Evolutionary conservation across 1,284 basidiomycete species (phyloP).

Genomic region (Malassezia pachydermatis): DNA sequence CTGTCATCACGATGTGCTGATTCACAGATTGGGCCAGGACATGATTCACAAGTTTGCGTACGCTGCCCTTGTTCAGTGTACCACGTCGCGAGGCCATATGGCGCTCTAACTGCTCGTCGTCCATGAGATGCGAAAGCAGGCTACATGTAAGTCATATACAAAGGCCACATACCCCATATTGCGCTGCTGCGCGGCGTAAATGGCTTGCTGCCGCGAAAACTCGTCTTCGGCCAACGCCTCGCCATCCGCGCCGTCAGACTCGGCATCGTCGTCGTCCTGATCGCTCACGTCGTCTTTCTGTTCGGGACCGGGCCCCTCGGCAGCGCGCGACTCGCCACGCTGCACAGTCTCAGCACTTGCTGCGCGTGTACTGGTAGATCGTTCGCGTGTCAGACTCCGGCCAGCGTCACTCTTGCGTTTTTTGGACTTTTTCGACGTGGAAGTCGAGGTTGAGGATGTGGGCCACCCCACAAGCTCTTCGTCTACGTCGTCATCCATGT

Average conservation of each 20-base stretch:
- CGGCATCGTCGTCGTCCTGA: slow-evolving; percentile 24
- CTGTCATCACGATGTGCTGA: slow-evolving; percentile 72
- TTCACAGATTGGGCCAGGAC: slow-evolving; percentile 65
- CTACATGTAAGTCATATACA: slow-evolving; percentile 37
- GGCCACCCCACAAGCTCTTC: slow-evolving; percentile 5
- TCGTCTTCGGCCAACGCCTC: slow-evolving; percentile 37
- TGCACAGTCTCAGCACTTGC: slow-evolving; percentile 8
- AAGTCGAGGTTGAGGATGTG: background rate
- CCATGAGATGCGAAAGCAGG: slow-evolving; percentile 76
- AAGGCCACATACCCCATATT: slow-evolving; percentile 38
- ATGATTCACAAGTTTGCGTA: slow-evolving; percentile 77
- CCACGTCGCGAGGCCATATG: slow-evolving; percentile 77
- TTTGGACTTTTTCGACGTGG: slow-evolving; percentile 2
- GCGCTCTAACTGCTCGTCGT: slow-evolving; percentile 69
- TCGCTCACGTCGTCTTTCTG: slow-evolving; percentile 31
- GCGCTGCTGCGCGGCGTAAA: slow-evolving; percentile 47
- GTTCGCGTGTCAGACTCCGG: slow-evolving; percentile 1
- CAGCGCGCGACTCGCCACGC: slow-evolving; percentile 6
- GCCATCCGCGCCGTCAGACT: slow-evolving; percentile 36
- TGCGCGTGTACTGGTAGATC: background rate
- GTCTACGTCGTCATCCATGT: slow-evolving; percentile 4
- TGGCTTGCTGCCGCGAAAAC: slow-evolving; percentile 36
- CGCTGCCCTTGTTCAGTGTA: slow-evolving; percentile 68
- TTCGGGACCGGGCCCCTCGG: slow-evolving; percentile 4
- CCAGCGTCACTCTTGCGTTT: slow-evolving; percentile 2